Evolutionary conservation across 371 early-diverging fungal species (phyloP), one percentile per base, ranked within the genome.

Genomic region (Mucor circinelloides): DNA sequence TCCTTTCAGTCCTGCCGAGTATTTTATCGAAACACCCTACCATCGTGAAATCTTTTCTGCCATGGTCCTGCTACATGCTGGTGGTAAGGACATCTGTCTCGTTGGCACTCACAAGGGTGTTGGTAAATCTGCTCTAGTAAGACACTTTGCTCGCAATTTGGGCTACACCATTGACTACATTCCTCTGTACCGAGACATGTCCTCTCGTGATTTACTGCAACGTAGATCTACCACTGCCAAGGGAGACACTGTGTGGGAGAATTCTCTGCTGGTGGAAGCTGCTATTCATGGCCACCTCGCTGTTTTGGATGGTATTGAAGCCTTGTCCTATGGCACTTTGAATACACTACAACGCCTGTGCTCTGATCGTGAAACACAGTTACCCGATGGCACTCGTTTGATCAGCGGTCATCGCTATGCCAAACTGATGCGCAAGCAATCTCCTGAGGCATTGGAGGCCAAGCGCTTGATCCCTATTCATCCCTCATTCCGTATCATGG

Each of bases 201-300:
- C 91, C n/a, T 88, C 92, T 5, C 84, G 94, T 12, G 95, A 94
- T 70, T 78, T 94, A 6, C 78, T 94, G n/a, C 94, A 94, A 63
- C 85, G 92, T 46, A 85, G 95, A 44, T 82, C 86, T 42, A 94
- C 94, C 1, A 88, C 89, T 0, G 77, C 82, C 32, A 71, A 83
- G 6, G 95, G 95, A 57, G 91, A 93, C 36, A 94, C 95, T 2
- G 76, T 89, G 15, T 89, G 90, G 89, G 89, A 88, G 68, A 89
- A 89, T 70, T 90, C 92, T 0, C 82, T 87, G 2, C 75, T 93
- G 10, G 90, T 94, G 7, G 87, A 88, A 64, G 94, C 93, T 15
- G 92, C 93, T 25, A 74, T 93, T 25, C 83, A 84, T 15, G 94
- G 94, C 30, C 82, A 83, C 17, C 68, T 93, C 44, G 93, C 91